A percentile compares a stretch with the other conserved stretches of the same genome.
Evolutionary conservation across 2,329 filamentous ascomycete species (phyloP).

Genomic region (Esteya vermicola): DNA sequence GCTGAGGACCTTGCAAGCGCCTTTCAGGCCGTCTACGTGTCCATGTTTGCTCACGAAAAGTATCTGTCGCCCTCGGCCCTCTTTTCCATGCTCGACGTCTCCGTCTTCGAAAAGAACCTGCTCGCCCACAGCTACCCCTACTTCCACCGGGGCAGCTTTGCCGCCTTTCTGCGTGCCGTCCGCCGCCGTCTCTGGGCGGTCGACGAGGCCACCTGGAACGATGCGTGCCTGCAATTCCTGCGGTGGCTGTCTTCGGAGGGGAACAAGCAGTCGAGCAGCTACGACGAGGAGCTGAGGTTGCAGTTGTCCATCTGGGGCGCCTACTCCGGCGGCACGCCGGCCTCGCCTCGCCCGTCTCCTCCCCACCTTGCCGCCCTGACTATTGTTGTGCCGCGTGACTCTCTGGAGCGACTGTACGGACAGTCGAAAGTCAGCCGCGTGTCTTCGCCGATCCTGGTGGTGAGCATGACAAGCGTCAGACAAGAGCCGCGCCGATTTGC

Average conservation of each 20-base stretch:
- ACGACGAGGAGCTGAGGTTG: constrained; percentile 20
- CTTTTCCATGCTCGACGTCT: too few species aligned
- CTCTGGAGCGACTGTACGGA: constrained; percentile 16
- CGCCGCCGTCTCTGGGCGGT: constrained; percentile 17
- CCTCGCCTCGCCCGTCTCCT: constrained; percentile 18
- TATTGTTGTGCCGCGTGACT: constrained; percentile 18
- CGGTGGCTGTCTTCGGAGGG: too few species aligned
- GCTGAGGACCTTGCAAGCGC: constrained; percentile 22
- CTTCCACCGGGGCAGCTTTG: constrained; percentile 25
- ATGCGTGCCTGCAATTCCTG: constrained; percentile 14
- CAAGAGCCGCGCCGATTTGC: constrained; percentile 18
- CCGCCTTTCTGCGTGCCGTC: constrained; percentile 23
- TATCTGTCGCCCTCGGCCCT: too few species aligned
- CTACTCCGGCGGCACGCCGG: constrained; percentile 15
- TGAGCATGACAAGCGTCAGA: background rate
- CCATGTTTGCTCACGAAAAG: too few species aligned
- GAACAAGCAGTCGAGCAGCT: too few species aligned
- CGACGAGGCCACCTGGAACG: constrained; percentile 11
- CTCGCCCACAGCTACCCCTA: constrained; percentile 15
- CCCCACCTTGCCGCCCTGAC: constrained; percentile 18
- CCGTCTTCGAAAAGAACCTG: too few species aligned
- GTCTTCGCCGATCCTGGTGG: background rate
- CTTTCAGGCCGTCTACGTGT: constrained; percentile 26
- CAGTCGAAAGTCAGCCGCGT: background rate
- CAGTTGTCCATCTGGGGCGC: constrained; percentile 23